These are phyloP conservation scores for Hypoxylon lienhwacheense DNA, from an alignment of 495 filamentous ascomycete species.

Conservation along the genomic window DNA sequence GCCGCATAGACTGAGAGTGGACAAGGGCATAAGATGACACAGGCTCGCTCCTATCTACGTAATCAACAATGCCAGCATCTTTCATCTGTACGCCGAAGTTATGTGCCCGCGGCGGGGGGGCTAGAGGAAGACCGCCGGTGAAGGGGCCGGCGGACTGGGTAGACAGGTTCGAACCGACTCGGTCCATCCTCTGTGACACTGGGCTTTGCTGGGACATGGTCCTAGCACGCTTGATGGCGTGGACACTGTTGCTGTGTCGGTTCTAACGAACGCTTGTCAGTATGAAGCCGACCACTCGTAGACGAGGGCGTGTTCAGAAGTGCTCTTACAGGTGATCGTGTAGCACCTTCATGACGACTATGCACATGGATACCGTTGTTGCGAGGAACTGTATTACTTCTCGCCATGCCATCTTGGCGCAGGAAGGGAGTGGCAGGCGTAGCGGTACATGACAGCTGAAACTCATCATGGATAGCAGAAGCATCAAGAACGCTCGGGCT, in stretches of 20 bases:
- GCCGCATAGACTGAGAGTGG: slow-evolving; percentile 27
- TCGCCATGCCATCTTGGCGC: slow-evolving; percentile 36
- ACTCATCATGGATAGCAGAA: slow-evolving; percentile 35
- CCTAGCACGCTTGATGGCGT: slow-evolving; percentile 37
- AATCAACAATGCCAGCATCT: slow-evolving; percentile 21
- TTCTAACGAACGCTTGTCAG: slow-evolving; percentile 34
- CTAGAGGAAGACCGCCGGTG: slow-evolving; percentile 30
- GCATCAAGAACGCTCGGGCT: slow-evolving; percentile 20
- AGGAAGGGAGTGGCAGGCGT: slow-evolving; percentile 28
- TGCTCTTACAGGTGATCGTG: slow-evolving; percentile 34
- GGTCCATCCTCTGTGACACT: slow-evolving; percentile 38
- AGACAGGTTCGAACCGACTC: slow-evolving; percentile 36
- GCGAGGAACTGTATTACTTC: slow-evolving; percentile 42
- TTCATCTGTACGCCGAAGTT: slow-evolving; percentile 24
- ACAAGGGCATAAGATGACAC: slow-evolving; percentile 29
- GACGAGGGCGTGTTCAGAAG: slow-evolving; percentile 19
- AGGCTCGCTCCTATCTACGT: slow-evolving; percentile 26
- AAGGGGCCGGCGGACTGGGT: slow-evolving; percentile 38
- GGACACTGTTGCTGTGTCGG: slow-evolving; percentile 27
- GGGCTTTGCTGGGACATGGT: slow-evolving; percentile 40
- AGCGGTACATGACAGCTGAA: slow-evolving; percentile 34
- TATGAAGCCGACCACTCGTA: slow-evolving; percentile 19
- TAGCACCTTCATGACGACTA: slow-evolving; percentile 31
- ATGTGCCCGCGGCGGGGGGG: slow-evolving; percentile 27
- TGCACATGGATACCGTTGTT: slow-evolving; percentile 32